These are phyloP conservation scores for Starmerella sirachaensis DNA, from an alignment of 805 yeast species.

Conservation along the genomic window DNA sequence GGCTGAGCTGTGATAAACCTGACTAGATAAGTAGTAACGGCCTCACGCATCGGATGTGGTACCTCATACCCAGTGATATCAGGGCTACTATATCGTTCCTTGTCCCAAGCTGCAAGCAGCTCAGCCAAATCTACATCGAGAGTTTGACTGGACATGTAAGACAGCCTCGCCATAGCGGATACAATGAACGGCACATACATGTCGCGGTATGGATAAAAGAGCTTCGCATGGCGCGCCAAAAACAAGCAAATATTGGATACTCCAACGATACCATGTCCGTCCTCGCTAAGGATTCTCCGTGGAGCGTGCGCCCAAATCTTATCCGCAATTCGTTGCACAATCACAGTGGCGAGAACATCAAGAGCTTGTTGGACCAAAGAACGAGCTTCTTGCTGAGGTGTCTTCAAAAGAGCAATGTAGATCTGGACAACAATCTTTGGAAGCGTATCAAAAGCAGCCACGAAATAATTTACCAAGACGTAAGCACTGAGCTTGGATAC, in stretches of 20 bases:
- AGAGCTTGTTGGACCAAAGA: conserved; percentile 75
- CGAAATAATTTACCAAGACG: conserved; percentile 74
- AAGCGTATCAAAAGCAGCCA: conserved; percentile 79
- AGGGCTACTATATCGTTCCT: conserved; percentile 7
- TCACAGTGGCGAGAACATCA: conserved; percentile 76
- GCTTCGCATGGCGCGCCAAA: conserved; percentile 70
- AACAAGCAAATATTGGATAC: conserved; percentile 82
- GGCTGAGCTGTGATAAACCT: conserved; percentile 75
- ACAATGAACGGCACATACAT: conserved; percentile 81
- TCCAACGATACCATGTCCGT: conserved; percentile 74
- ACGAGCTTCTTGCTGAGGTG: conserved; percentile 76
- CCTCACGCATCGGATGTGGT: conserved; percentile 73
- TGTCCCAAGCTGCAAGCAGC: conserved; percentile 74
- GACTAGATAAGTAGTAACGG: conserved; percentile 78
- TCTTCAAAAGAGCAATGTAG: conserved; percentile 75
- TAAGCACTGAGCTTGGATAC: conserved; percentile 88
- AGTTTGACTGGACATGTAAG: conserved; percentile 68
- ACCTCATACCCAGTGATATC: conserved; percentile 34
- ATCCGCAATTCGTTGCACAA: conserved; percentile 51
- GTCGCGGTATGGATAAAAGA: conserved; percentile 77
- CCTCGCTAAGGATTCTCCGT: conserved; percentile 80
- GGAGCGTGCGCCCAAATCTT: conserved; percentile 89
- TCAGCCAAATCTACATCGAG: conserved; percentile 86
- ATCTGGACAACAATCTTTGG: conserved; percentile 80
- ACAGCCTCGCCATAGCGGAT: conserved; percentile 81